Evolutionary conservation across 2,329 filamentous ascomycete genomes (phyloP).

Genomic region (Zasmidium citrigriseum): DNA sequence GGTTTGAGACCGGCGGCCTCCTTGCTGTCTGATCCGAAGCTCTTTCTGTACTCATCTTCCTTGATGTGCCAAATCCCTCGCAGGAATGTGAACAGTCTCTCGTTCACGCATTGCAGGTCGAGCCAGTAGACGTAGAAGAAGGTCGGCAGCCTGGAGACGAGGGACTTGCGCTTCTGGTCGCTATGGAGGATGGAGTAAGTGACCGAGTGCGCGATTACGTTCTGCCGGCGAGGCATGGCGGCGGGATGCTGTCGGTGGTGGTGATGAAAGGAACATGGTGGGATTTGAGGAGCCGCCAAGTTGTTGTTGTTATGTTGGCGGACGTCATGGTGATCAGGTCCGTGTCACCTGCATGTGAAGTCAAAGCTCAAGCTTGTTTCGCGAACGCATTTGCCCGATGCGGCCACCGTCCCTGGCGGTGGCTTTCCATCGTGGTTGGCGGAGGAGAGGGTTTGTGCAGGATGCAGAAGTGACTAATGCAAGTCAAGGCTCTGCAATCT

Average conservation of each 20-base stretch:
- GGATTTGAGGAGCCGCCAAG: neutral
- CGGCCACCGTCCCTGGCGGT: neutral
- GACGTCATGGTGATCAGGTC: conserved; percentile 4
- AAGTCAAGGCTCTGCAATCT: no score
- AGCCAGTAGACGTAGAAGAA: conserved; percentile 28
- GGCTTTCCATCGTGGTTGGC: no score
- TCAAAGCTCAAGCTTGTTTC: neutral
- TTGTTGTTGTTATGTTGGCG: neutral
- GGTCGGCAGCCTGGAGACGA: conserved; percentile 13
- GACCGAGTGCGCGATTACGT: conserved; percentile 22
- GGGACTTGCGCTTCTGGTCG: conserved; percentile 8
- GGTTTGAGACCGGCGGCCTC: conserved; percentile 51
- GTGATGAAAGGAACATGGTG: neutral
- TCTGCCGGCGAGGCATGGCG: conserved; percentile 21
- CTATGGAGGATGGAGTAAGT: conserved; percentile 22
- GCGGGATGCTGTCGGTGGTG: neutral
- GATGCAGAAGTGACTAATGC: no score
- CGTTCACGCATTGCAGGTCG: conserved; percentile 41
- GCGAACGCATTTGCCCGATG: conserved; percentile 5
- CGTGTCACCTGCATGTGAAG: neutral
- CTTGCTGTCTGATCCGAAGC: conserved; percentile 49
- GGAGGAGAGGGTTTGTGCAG: no score
- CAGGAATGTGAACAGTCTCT: conserved; percentile 53
- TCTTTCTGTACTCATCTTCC: conserved; percentile 56
- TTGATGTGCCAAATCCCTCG: conserved; percentile 56